Conservation (phyloP, 495 filamentous ascomycete genomes). For the Friedmanniomyces simplex region DNA sequence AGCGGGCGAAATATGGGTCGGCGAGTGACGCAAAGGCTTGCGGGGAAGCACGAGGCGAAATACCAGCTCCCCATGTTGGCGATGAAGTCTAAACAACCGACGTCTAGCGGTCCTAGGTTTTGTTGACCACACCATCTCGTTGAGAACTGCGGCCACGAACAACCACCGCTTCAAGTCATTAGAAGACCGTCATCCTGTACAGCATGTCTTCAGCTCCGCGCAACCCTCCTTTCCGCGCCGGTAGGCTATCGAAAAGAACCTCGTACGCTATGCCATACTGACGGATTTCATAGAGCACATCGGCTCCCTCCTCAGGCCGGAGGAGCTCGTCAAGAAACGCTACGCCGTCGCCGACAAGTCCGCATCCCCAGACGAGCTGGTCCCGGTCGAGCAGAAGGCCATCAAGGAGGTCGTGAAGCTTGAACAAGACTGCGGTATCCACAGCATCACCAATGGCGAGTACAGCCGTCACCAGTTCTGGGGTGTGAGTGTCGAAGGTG, state of each 20-base stretch:
- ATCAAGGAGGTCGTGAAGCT: conserved; percentile 30
- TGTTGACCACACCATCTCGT: no score
- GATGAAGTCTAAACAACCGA: background rate
- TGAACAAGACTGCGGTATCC: conserved; percentile 28
- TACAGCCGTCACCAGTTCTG: conserved; percentile 23
- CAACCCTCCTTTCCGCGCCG: conserved; percentile 27
- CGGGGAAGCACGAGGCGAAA: background rate
- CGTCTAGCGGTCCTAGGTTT: background rate
- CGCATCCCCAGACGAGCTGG: conserved; percentile 16
- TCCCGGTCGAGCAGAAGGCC: conserved; percentile 26
- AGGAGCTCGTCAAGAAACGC: conserved; percentile 28
- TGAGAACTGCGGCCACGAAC: no score
- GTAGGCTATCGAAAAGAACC: background rate
- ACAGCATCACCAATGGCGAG: conserved; percentile 28
- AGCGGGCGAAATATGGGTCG: background rate
- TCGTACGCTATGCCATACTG: background rate
- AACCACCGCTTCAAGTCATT: background rate
- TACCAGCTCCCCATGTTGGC: background rate
- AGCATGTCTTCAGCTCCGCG: conserved; percentile 24
- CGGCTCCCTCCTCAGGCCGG: conserved; percentile 29
- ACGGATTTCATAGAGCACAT: conserved; percentile 21
- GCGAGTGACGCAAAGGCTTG: background rate
- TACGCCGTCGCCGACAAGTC: conserved; percentile 27
- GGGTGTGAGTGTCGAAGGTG: conserved; percentile 19
- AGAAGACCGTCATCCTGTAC: background rate